Conservation (phyloP, 2,329 filamentous ascomycete genomes). For the Elsinoe ampelina region DNA sequence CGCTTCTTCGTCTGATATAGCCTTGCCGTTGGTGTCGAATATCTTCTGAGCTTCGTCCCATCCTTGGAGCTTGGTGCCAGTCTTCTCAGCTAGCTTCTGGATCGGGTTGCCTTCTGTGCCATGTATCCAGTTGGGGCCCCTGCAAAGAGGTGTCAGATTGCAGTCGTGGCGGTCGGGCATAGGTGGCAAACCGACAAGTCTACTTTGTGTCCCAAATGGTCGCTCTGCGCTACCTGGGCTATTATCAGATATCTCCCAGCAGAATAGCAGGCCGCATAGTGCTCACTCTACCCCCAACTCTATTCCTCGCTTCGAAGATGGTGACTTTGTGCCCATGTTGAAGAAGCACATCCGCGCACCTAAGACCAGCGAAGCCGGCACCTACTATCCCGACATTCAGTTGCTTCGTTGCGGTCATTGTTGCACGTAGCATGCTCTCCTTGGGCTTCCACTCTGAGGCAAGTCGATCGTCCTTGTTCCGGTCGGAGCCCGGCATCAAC, state of each 20-base stretch:
- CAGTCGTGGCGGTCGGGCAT: neutral
- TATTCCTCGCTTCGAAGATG: conserved; percentile 57
- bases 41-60: conserved; percentile 48
- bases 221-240: conserved; percentile 31
- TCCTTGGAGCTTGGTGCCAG: conserved; percentile 44
- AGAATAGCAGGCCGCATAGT: conserved; percentile 25
- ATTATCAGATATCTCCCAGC: conserved; percentile 5
- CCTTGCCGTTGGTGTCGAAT: conserved; percentile 47
- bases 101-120: conserved; percentile 64
- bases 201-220: conserved; percentile 38
- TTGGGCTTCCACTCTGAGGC: conserved; percentile 11
- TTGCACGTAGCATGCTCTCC: conserved; percentile 9
- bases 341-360: conserved; percentile 59
- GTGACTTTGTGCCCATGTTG: conserved; percentile 58
- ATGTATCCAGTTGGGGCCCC: conserved; percentile 74
- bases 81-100: conserved; percentile 54
- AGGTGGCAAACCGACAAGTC: conserved; percentile 28
- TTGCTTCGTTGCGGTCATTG: conserved; percentile 3
- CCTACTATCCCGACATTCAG: conserved; percentile 53
- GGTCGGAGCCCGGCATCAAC: conserved; percentile 9
- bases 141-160: conserved; percentile 21
- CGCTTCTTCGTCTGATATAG: conserved; percentile 37
- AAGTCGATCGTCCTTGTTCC: conserved; percentile 1
- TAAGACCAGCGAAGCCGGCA: conserved; percentile 60
- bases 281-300: conserved; percentile 56